Evolutionary conservation across 495 filamentous ascomycete genomes (phyloP), one percentile per base, ranked within the genome.

Genomic region (Neurospora pannonica): DNA sequence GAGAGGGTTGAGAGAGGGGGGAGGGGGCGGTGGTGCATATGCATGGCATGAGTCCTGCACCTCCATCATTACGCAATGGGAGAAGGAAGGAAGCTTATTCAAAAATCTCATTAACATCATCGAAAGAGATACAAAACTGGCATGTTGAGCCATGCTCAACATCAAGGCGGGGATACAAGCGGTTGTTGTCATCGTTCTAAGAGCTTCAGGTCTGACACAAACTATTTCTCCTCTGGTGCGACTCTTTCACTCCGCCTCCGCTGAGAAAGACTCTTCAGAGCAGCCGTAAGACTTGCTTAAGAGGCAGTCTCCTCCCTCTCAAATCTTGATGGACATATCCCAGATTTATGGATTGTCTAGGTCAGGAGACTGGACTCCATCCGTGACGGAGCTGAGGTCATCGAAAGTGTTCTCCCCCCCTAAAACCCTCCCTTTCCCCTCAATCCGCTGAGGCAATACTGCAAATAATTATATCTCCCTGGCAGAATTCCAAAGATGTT

Each of bases 121-220:
- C 5, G n/a, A n/a, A n/a, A n/a, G 9, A 72, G 34, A 67, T 67
- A 39, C 31, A 38, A 34, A 37, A n/a, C 71, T 62, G 43, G 36
- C 38, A 74, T 39, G 2, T 15, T 15, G 10, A 24, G 2, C 46
- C 21, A 89, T 97, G 84, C 78, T 97, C 71, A 92, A 92, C 77
- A 74, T 92, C 70, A 99, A 98, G 79, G 93, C 91, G 3, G 96
- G 98, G 83, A 95, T 95, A 74, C 92, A 98, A 83, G 85, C 92
- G 15, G 83, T 97, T 28, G 21, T 24, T 46, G 19, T 11, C 43
- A 46, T n/a, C 1, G 19, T 46, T 46, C n/a, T 3, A 21, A 15
- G 21, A 54, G 21, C 11, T 54, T 6, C 21, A 24, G 21, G 21
- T 54, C 19, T 24, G 11, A 54, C n/a, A 24, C 5, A 54, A 54